Base-by-base conservation (phyloP, 1,284 basidiomycete genomes). In the Ganoderma lucidum region DNA sequence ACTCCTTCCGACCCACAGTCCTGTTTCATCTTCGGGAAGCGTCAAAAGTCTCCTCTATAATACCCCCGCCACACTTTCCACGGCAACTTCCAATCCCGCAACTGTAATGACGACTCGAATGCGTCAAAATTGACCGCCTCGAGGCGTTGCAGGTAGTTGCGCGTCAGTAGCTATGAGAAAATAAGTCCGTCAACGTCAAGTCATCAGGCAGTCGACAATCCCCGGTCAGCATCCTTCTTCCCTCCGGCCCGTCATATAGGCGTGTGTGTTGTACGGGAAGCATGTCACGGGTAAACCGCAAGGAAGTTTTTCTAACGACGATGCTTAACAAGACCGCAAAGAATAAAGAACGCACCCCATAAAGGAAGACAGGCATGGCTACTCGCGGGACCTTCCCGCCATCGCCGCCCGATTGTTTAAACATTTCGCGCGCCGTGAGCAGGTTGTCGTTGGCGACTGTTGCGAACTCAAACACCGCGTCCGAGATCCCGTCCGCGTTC, bases 361-460 rank as follows among this genome's bases (percentile, higher is more conserved):
- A 83, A 41, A 96, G 82, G 80, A 98, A 95, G 35, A 96, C 85
- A 3, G 94, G 92, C 85, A 95, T 88, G 35, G 88, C 93, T 65
- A 81, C 82, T 37, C 71, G 74, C 15, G 93, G 93, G 60, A 95
- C 87, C 75, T 83, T 88, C 28, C 35, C 88, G 63, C 67, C 63
- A 4, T 65, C 70, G 39, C 41, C 88, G 42, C 82, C 87, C 70
- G 84, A 86, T 62, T 88, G 85, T 74, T 89, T 88, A 77, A 97
- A 87, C 86, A 93, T 90, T 65, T 90, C 87, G 56, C 94, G 87
- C 2, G 96, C 95, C 2, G 95, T 96, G 74, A 92, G 85, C 72
- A 98, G 80, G 80, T 98, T 93, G 81, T 97, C 96, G 82, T 97
- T 96, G 51, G 96, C 96, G 23, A 94, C 82, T 12, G 93, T 95